Percentiles rank a stretch among this genome's conserved stretches.
Conservation (phyloP, 2,329 filamentous ascomycete species). For the Colletotrichum liriopes region DNA sequence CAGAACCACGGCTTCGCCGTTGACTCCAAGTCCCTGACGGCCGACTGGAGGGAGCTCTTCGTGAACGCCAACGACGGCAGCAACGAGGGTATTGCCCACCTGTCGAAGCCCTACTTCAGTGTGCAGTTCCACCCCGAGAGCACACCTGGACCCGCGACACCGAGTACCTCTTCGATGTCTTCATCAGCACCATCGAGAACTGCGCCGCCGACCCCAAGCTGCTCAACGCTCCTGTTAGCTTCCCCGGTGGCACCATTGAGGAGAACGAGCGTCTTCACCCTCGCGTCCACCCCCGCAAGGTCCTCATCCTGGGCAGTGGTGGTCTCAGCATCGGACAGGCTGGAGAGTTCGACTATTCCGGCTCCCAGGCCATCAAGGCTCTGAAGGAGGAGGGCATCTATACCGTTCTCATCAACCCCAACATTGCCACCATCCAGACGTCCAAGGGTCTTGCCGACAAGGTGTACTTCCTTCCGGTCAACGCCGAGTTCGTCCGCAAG, state of each 20-base stretch:
- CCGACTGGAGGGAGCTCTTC: slow-evolving; percentile 93
- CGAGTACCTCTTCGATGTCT: slow-evolving; percentile 97
- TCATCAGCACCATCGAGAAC: slow-evolving; percentile 86
- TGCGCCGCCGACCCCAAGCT: slow-evolving; percentile 77
- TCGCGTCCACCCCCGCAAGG: slow-evolving; percentile 90
- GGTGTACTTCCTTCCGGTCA: slow-evolving; percentile 98
- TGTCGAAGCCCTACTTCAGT: slow-evolving; percentile 91
- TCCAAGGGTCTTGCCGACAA: slow-evolving; percentile 98
- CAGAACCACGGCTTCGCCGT: slow-evolving; percentile 99
- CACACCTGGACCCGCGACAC: slow-evolving; percentile 96
- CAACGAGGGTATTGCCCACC: slow-evolving; percentile 97
- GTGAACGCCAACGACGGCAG: slow-evolving; percentile 98
- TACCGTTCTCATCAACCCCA: slow-evolving; percentile 98
- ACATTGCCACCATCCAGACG: slow-evolving; percentile 98
- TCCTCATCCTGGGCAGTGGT: slow-evolving; percentile 92
- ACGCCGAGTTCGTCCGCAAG: slow-evolving; percentile 96
- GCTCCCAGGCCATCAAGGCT: slow-evolving; percentile 98
- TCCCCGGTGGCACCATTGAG: slow-evolving; percentile 86
- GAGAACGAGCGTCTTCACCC: slow-evolving; percentile 86
- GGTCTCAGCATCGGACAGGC: slow-evolving; percentile 98
- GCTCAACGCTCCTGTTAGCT: slow-evolving; percentile 82
- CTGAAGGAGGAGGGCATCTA: slow-evolving; percentile 98
- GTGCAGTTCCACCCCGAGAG: slow-evolving; percentile 99
- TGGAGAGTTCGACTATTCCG: slow-evolving; percentile 99
- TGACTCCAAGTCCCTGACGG: slow-evolving; percentile 81